phyloP scores from a whole-genome alignment of 1,139 yeast genomes.

The Kodamaea arcana region DNA sequence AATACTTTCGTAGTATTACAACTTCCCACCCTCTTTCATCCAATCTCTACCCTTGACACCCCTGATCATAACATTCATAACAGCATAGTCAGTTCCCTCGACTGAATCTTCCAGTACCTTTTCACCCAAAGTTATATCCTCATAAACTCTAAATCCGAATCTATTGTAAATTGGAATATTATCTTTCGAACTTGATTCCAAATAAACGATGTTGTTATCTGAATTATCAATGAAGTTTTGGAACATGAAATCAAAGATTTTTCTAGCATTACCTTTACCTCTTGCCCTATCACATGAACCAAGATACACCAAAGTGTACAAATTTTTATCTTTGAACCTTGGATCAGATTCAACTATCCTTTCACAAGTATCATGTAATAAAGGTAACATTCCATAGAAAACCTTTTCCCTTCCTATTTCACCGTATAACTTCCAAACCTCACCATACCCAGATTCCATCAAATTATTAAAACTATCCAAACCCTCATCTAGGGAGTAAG shows the following conservation, averaged over 20 bases:
- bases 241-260: constrained; percentile 55
- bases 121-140: constrained; percentile 49
- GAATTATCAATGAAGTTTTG: constrained; percentile 45
- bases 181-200: constrained; percentile 52
- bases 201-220: constrained; percentile 42
- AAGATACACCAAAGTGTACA: constrained; percentile 58
- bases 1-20: constrained; percentile 5
- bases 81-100: constrained; percentile 47
- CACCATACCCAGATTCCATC: constrained; percentile 55
- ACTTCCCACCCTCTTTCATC: constrained; percentile 8
- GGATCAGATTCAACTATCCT: constrained; percentile 31
- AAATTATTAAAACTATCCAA: constrained; percentile 46
- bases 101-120: constrained; percentile 20
- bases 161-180: constrained; percentile 57
- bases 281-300: constrained; percentile 57
- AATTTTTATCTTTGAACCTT: constrained; percentile 35
- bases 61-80: constrained; percentile 58
- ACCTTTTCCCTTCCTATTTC: constrained; percentile 51
- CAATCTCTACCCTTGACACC: constrained; percentile 20
- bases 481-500: constrained; percentile 42
- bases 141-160: constrained; percentile 52
- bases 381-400: constrained; percentile 54
- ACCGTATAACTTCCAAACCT: constrained; percentile 49
- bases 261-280: constrained; percentile 66
- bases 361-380: constrained; percentile 49